phyloP scores from a whole-genome alignment of 2,329 filamentous ascomycete species.

The Cytospora piceicola region DNA sequence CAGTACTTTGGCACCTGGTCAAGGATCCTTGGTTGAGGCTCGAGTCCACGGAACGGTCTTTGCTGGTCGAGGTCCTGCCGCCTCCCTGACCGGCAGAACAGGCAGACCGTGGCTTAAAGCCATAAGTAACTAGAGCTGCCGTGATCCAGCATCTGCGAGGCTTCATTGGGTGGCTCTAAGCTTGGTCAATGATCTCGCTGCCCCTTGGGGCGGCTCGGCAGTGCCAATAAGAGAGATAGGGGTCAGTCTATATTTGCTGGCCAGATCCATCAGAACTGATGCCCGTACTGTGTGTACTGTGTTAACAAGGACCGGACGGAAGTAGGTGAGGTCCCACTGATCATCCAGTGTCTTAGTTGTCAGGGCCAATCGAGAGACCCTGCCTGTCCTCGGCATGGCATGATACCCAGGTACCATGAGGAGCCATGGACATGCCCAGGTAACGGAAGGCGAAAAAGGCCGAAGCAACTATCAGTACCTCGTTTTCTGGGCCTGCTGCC shows the following conservation, averaged over 20 bases:
- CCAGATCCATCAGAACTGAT: background rate
- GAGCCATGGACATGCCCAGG: background rate
- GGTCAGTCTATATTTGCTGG: background rate
- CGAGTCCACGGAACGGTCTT: background rate
- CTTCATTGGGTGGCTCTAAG: slow-evolving; percentile 2
- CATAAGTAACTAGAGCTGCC: slow-evolving; percentile 15
- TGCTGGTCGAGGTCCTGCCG: background rate
- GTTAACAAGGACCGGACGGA: background rate
- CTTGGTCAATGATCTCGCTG: background rate
- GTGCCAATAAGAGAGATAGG: slow-evolving; percentile 4
- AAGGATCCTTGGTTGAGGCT: background rate
- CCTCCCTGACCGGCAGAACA: background rate
- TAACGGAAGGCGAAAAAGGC: background rate
- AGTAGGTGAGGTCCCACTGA: slow-evolving; percentile 4
- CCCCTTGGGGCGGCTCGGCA: slow-evolving; percentile 11
- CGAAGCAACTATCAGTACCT: background rate
- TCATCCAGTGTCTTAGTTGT: slow-evolving; percentile 1
- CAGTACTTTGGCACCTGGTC: background rate
- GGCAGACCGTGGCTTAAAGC: slow-evolving; percentile 10
- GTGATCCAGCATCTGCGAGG: background rate
- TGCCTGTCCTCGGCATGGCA: background rate
- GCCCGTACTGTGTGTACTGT: background rate
- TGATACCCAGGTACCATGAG: background rate
- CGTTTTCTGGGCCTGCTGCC: background rate
- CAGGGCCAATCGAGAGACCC: background rate